phyloP scores from a whole-genome alignment of 1,139 yeast species.

The Lodderomyces elongisporus region DNA sequence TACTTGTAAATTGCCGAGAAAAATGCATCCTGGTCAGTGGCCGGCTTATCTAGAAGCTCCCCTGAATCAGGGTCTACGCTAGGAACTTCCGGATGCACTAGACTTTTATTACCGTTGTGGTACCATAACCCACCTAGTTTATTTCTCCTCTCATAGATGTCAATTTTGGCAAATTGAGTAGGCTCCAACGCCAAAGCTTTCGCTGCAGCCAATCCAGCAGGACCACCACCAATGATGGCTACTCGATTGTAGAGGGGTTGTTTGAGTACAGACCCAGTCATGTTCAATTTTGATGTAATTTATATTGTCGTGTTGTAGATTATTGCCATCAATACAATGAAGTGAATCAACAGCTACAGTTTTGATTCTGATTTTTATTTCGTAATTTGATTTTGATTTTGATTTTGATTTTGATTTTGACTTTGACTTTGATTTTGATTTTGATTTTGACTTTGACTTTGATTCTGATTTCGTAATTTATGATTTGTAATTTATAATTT shows the following conservation, averaged over 20 bases:
- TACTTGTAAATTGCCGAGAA: constrained; percentile 44
- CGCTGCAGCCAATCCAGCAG: constrained; percentile 46
- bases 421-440: too few species aligned
- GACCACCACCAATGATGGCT: constrained; percentile 51
- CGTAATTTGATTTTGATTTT: too few species aligned
- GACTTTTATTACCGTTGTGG: constrained; percentile 26
- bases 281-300: constrained; percentile 1
- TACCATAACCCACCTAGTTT: constrained; percentile 49
- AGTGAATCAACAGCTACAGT: too few species aligned
- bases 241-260: constrained; percentile 22
- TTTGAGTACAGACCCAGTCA: constrained; percentile 9
- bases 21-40: constrained; percentile 14
- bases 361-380: too few species aligned
- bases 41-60: constrained; percentile 8
- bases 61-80: constrained; percentile 16
- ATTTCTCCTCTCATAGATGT: constrained; percentile 39
- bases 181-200: constrained; percentile 43
- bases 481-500: too few species aligned
- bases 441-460: too few species aligned
- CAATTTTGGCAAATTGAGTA: constrained; percentile 24
- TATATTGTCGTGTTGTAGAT: too few species aligned
- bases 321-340: too few species aligned
- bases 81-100: constrained; percentile 21
- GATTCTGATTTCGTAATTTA: too few species aligned
- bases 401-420: too few species aligned